Conservation (phyloP, 352 stramenopile species). For the Globisporangium nagaii region DNA sequence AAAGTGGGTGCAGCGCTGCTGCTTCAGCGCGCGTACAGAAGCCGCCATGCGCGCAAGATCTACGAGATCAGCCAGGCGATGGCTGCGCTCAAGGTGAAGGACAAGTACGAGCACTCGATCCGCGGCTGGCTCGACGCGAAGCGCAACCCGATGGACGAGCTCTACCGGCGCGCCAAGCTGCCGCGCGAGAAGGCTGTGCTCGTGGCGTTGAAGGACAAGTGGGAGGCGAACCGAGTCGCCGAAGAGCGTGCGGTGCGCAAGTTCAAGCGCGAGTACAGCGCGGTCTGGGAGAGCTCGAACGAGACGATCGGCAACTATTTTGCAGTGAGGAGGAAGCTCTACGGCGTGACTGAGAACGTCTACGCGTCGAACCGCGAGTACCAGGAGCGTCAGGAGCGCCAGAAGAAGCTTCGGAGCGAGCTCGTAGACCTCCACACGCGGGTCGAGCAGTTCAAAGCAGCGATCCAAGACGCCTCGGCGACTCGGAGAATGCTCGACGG, state of each 20-base stretch:
- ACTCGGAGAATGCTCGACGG: conserved; percentile 51
- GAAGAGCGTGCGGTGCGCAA: conserved; percentile 50
- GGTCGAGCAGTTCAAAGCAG: conserved; percentile 32
- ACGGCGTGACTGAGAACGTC: conserved; percentile 65
- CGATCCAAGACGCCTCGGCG: conserved; percentile 30
- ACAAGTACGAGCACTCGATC: conserved; percentile 49
- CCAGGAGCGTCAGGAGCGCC: conserved; percentile 26
- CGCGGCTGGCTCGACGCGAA: conserved; percentile 39
- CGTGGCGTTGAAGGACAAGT: conserved; percentile 36
- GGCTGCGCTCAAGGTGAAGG: conserved; percentile 45
- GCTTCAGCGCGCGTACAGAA: conserved; percentile 44
- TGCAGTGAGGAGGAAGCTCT: conserved; percentile 38
- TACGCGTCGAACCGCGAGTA: conserved; percentile 53
- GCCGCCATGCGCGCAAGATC: conserved; percentile 33
- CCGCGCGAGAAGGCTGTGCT: conserved; percentile 38
- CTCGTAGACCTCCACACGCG: conserved; percentile 26
- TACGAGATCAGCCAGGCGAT: conserved; percentile 54
- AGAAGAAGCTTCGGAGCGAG: conserved; percentile 22
- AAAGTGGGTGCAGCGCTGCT: conserved; percentile 29
- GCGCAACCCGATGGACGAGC: conserved; percentile 63
- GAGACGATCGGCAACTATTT: conserved; percentile 45
- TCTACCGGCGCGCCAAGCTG: conserved; percentile 50
- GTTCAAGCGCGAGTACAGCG: conserved; percentile 23
- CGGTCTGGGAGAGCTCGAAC: conserved; percentile 22
- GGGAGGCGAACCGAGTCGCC: conserved; percentile 32